Conservation (phyloP, 2,329 filamentous ascomycete genomes). For the Trichoderma afroharzianum region DNA sequence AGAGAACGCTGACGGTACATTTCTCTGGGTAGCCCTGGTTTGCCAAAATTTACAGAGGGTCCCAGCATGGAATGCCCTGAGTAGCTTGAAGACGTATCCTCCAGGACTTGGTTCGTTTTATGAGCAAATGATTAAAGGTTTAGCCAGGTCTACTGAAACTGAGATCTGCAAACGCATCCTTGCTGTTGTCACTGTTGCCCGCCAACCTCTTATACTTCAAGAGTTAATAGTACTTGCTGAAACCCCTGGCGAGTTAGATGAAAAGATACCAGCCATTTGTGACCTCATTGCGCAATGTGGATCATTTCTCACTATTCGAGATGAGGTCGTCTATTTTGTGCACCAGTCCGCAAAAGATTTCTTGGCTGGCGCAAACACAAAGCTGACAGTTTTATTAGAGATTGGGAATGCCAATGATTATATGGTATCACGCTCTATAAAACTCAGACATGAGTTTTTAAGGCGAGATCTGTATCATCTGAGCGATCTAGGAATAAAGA, state of each 20-base stretch:
- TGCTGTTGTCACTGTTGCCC: constrained; percentile 26
- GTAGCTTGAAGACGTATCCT: constrained; percentile 28
- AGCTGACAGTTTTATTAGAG: constrained; percentile 29
- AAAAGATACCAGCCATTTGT: constrained; percentile 19
- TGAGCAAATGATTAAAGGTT: constrained; percentile 34
- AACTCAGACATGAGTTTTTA: neutral
- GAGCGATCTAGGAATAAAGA: neutral
- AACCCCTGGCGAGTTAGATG: neutral
- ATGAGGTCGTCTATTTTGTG: constrained; percentile 34
- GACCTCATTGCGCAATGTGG: constrained; percentile 34
- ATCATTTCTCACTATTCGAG: constrained; percentile 37
- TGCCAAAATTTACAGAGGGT: constrained; percentile 19
- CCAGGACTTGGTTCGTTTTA: constrained; percentile 37
- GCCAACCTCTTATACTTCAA: constrained; percentile 34
- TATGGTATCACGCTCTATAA: neutral
- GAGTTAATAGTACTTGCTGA: constrained; percentile 25
- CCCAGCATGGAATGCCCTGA: constrained; percentile 16
- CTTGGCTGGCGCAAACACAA: constrained; percentile 25
- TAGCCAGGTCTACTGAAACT: constrained; percentile 23
- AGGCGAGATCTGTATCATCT: neutral
- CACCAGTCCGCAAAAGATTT: constrained; percentile 46
- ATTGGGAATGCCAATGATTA: neutral
- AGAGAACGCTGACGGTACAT: constrained; percentile 35
- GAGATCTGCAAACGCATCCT: constrained; percentile 35
- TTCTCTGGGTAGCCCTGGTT: constrained; percentile 26